Percentiles rank a stretch among this genome's conserved stretches.
phyloP scores from a whole-genome alignment of 139 green algal species.

The Tetradesmus lagerheimii region DNA sequence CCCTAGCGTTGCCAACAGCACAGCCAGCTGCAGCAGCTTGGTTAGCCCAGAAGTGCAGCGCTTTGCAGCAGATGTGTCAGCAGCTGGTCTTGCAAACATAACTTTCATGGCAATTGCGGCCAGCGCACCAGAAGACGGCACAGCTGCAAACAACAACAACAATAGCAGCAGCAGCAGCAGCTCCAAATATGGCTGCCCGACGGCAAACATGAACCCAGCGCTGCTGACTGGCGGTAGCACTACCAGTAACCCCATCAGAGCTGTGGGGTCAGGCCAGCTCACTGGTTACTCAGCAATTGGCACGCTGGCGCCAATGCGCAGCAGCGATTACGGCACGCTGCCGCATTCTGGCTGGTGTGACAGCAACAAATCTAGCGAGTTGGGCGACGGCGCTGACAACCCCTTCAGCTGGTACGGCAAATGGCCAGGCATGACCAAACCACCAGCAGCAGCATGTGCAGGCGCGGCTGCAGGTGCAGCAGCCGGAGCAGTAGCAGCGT shows the following conservation, averaged over 20 bases:
- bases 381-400: not conserved
- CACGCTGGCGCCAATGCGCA: not conserved
- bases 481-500: not conserved
- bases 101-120: not conserved
- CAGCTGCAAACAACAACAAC: not conserved
- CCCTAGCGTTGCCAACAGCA: not conserved
- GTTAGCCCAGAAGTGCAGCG: not conserved
- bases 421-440: not conserved
- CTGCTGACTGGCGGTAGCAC: not conserved
- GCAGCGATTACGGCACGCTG: not conserved
- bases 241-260: not conserved
- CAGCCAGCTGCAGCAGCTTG: not conserved
- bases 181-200: not conserved
- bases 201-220: not conserved
- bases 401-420: not conserved
- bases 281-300: not conserved
- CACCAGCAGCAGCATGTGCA: not conserved
- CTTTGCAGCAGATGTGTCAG: not conserved
- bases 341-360: not conserved
- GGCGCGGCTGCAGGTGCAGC: no score
- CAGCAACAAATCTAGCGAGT: not conserved
- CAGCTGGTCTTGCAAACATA: not conserved
- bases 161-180: not conserved
- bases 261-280: not conserved
- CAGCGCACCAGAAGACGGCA: not conserved